phyloP scores from a whole-genome alignment of 257 asterid genomes.

The Osmanthus fragrans region DNA sequence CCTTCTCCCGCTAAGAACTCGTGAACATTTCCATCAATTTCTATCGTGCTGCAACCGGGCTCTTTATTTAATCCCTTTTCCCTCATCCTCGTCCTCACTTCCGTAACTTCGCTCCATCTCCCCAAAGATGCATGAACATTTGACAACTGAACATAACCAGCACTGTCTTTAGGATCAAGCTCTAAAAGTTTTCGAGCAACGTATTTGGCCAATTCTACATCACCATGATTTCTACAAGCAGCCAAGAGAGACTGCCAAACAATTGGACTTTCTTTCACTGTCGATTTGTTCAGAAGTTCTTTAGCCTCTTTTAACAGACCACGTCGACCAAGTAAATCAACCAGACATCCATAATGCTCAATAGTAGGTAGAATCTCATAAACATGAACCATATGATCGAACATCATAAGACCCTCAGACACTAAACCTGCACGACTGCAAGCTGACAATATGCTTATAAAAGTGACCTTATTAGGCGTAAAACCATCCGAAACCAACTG shows the following conservation, averaged over 20 bases:
- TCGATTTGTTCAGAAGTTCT: conserved; percentile 32
- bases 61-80: conserved; percentile 25
- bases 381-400: conserved; percentile 26
- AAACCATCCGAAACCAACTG: conserved; percentile 29
- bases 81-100: conserved; percentile 37
- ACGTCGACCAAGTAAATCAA: conserved; percentile 42
- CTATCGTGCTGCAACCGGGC: conserved; percentile 43
- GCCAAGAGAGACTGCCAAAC: conserved; percentile 42
- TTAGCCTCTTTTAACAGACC: conserved; percentile 39
- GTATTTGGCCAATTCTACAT: conserved; percentile 32
- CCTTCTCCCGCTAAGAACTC: conserved; percentile 49
- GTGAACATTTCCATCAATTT: conserved; percentile 37
- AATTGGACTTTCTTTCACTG: conserved; percentile 28
- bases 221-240: conserved; percentile 39
- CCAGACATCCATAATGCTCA: conserved; percentile 47
- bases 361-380: conserved; percentile 34
- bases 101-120: conserved; percentile 30
- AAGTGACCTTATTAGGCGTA: conserved; percentile 39
- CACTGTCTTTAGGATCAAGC: conserved; percentile 32
- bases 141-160: conserved; percentile 40
- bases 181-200: conserved; percentile 36
- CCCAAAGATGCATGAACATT: conserved; percentile 35
- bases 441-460: conserved; percentile 40
- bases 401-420: conserved; percentile 34
- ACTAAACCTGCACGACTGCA: conserved; percentile 44